phyloP scores from a whole-genome alignment of 148 eudicot genomes.

The Cornus controversa region DNA sequence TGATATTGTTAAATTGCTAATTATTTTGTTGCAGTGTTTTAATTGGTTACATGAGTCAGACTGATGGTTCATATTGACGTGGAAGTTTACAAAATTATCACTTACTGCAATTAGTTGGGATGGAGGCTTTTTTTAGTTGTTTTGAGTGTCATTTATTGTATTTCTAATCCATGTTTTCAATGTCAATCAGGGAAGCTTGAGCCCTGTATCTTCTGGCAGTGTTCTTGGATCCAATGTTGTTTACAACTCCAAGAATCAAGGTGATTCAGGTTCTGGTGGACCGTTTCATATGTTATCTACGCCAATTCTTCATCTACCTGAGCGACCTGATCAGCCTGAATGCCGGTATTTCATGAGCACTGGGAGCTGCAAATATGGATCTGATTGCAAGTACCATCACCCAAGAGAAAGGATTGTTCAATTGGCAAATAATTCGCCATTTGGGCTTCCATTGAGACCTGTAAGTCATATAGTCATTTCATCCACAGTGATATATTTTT shows the following conservation, averaged over 20 bases:
- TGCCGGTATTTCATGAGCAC: conserved; percentile 71
- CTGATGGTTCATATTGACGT: not conserved
- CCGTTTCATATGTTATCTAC: conserved; percentile 22
- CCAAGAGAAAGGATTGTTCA: conserved; percentile 57
- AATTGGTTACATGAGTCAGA: not conserved
- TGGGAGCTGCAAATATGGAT: conserved; percentile 73
- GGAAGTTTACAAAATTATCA: not conserved
- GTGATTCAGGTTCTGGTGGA: conserved; percentile 28
- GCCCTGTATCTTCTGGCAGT: conserved; percentile 18
- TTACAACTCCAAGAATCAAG: conserved; percentile 34
- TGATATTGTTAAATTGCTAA: too few relatives aligned
- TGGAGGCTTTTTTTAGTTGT: not conserved
- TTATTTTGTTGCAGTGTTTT: too few relatives aligned
- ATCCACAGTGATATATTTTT: not conserved
- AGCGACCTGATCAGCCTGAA: conserved; percentile 70
- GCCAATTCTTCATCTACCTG: conserved; percentile 38
- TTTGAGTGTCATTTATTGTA: not conserved
- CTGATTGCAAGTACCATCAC: conserved; percentile 74
- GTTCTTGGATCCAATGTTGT: conserved; percentile 22
- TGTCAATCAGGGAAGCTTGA: conserved; percentile 38
- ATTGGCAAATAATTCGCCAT: conserved; percentile 46
- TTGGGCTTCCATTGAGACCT: conserved; percentile 80
- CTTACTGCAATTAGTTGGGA: not conserved
- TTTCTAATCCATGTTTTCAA: not conserved
- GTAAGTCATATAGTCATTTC: conserved; percentile 37